A percentile compares a stretch with the other conserved stretches of the same genome.
phyloP scores from a whole-genome alignment of 2,329 filamentous ascomycete species.

The Penicillium brasilianum region DNA sequence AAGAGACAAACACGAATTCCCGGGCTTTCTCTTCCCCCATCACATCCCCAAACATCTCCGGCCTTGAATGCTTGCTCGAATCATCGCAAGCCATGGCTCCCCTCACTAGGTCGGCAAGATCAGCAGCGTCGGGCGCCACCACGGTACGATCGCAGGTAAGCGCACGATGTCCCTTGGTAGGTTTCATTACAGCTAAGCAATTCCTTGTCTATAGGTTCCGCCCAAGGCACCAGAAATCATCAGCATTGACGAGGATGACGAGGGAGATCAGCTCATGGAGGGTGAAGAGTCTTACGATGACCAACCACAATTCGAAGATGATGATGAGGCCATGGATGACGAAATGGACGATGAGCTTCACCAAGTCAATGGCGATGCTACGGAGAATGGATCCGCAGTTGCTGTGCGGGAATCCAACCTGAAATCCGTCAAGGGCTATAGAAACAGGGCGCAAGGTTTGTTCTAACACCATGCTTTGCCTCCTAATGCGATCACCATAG shows the following conservation, averaged over 20 bases:
- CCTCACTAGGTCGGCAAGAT: slow-evolving; percentile 41
- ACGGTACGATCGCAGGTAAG: slow-evolving; percentile 26
- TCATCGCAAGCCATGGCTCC: slow-evolving; percentile 43
- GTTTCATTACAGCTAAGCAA: slow-evolving; percentile 21
- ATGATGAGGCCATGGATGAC: slow-evolving; percentile 31
- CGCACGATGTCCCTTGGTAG: slow-evolving; percentile 10
- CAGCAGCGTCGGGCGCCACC: slow-evolving; percentile 20
- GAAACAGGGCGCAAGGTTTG: slow-evolving; percentile 24
- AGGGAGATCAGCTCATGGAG: slow-evolving; percentile 35
- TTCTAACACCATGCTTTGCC: background rate
- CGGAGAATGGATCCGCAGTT: slow-evolving; percentile 36
- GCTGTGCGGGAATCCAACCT: slow-evolving; percentile 31
- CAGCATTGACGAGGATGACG: slow-evolving; percentile 46
- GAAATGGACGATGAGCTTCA: slow-evolving; percentile 38
- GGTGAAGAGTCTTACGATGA: slow-evolving; percentile 36
- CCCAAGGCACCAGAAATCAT: slow-evolving; percentile 44
- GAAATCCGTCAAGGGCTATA: slow-evolving; percentile 22
- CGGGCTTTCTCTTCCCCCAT: slow-evolving; percentile 24
- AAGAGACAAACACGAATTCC: slow-evolving; percentile 39
- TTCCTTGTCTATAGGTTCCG: slow-evolving; percentile 21
- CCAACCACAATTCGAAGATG: slow-evolving; percentile 33
- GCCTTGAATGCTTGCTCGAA: slow-evolving; percentile 8
- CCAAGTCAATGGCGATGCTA: slow-evolving; percentile 35
- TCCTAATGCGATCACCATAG: background rate
- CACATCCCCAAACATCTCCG: slow-evolving; percentile 18